Conservation (phyloP, 2,329 filamentous ascomycete genomes). For the Madurella fahalii region DNA sequence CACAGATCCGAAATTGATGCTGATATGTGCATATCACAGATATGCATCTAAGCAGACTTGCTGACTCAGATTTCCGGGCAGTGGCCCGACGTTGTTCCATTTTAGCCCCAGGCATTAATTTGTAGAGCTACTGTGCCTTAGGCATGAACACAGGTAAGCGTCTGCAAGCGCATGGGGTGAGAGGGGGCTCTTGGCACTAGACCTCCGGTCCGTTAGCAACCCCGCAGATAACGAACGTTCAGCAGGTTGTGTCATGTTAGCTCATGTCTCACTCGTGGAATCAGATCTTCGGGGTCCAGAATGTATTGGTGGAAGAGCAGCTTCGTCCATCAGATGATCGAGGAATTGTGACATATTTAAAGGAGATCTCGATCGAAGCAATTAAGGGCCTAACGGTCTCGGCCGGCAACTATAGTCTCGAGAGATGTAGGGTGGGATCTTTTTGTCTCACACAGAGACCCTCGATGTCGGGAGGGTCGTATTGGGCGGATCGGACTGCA, state of each 20-base stretch:
- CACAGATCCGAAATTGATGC: neutral
- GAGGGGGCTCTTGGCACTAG: too few species aligned
- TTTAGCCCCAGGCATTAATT: neutral
- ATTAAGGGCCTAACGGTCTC: too few species aligned
- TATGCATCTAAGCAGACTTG: neutral
- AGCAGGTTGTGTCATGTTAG: too few species aligned
- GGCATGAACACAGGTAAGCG: neutral
- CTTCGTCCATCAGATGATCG: too few species aligned
- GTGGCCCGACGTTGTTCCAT: neutral
- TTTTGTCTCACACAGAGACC: neutral
- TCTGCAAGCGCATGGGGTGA: neutral
- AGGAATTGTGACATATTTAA: too few species aligned
- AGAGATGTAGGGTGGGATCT: neutral
- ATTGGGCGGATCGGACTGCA: constrained; percentile 6
- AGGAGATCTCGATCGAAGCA: too few species aligned
- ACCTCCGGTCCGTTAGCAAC: too few species aligned
- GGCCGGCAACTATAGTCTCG: neutral
- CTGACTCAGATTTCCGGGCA: neutral
- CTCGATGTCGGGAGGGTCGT: constrained; percentile 11
- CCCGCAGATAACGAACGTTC: too few species aligned
- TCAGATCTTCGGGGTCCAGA: too few species aligned
- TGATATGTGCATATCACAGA: neutral
- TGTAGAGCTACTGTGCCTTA: neutral
- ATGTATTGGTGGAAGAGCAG: too few species aligned
- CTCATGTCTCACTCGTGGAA: too few species aligned